phyloP scores from a whole-genome alignment of 1,139 yeast genomes.

The Protomyces pachydermus region DNA sequence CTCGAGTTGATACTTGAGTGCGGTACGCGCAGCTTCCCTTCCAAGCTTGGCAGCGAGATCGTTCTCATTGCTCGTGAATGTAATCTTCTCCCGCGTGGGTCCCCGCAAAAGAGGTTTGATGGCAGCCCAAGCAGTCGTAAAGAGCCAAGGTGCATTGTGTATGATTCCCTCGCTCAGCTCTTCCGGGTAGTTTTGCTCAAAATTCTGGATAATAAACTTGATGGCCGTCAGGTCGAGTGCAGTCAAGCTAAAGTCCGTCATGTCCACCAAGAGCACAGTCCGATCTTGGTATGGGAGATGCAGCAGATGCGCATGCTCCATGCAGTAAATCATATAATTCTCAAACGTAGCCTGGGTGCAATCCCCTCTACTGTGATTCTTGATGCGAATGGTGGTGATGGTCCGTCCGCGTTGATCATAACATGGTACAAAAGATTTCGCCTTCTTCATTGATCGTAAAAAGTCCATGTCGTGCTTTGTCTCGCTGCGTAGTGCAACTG shows the following conservation, averaged over 20 bases:
- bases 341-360: constrained; percentile 21
- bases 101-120: constrained; percentile 22
- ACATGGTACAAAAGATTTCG: constrained; percentile 23
- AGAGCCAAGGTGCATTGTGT: constrained; percentile 25
- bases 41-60: constrained; percentile 21
- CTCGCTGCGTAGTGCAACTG: constrained; percentile 15
- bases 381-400: constrained; percentile 10
- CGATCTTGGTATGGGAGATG: constrained; percentile 21
- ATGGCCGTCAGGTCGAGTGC: constrained; percentile 14
- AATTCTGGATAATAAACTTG: constrained; percentile 24
- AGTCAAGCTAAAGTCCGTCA: constrained; percentile 19
- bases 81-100: constrained; percentile 15
- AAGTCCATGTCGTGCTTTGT: constrained; percentile 13
- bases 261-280: constrained; percentile 20
- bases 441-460: constrained; percentile 10
- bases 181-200: constrained; percentile 24
- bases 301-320: constrained; percentile 21
- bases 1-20: constrained; percentile 3
- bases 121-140: constrained; percentile 16
- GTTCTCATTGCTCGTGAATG: constrained; percentile 11
- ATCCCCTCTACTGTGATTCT: constrained; percentile 18
- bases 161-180: constrained; percentile 23
- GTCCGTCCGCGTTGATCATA: constrained; percentile 22
- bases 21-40: constrained; percentile 3
- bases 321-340: constrained; percentile 12